phyloP scores from a whole-genome alignment of 2,329 filamentous ascomycete genomes.

The Neofusicoccum laricinum region DNA sequence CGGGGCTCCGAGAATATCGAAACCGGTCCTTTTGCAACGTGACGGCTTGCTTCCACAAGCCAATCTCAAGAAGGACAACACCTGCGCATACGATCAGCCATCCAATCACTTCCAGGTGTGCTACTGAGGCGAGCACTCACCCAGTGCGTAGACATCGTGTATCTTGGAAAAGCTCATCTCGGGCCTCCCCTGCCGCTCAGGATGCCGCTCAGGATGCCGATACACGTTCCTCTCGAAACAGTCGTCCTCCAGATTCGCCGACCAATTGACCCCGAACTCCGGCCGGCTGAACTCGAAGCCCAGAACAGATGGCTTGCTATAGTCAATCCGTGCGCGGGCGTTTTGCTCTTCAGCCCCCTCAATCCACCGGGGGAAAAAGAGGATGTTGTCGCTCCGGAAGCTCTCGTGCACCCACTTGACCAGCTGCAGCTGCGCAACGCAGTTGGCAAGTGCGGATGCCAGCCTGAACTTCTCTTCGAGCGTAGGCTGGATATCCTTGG shows the following conservation, averaged over 20 bases:
- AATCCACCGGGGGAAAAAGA: slow-evolving; percentile 19
- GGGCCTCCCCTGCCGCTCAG: slow-evolving; percentile 31
- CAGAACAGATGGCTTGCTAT: slow-evolving; percentile 14
- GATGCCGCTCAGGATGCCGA: too few relatives aligned
- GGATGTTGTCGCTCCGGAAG: slow-evolving; percentile 22
- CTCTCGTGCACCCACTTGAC: slow-evolving; percentile 22
- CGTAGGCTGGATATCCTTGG: background rate
- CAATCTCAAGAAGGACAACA: slow-evolving; percentile 40
- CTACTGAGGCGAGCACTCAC: background rate
- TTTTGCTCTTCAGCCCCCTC: too few relatives aligned
- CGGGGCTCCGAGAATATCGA: slow-evolving; percentile 9
- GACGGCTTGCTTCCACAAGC: slow-evolving; percentile 20
- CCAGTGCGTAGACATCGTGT: slow-evolving; percentile 40
- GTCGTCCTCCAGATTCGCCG: too few relatives aligned
- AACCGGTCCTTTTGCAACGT: slow-evolving; percentile 17
- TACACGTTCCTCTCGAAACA: slow-evolving; percentile 20
- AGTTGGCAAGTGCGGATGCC: slow-evolving; percentile 12
- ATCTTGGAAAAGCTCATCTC: slow-evolving; percentile 25
- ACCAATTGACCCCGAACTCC: background rate
- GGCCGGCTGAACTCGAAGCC: slow-evolving; percentile 21
- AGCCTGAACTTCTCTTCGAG: slow-evolving; percentile 16
- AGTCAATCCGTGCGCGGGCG: background rate
- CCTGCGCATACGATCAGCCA: slow-evolving; percentile 19
- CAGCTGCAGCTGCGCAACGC: slow-evolving; percentile 20
- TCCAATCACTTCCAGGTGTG: too few relatives aligned